Percentiles rank a stretch among this genome's conserved stretches.
These are phyloP conservation scores for Neocallimastix lanati DNA, from an alignment of 192 early-diverging fungal genomes.

Conservation along the genomic window DNA sequence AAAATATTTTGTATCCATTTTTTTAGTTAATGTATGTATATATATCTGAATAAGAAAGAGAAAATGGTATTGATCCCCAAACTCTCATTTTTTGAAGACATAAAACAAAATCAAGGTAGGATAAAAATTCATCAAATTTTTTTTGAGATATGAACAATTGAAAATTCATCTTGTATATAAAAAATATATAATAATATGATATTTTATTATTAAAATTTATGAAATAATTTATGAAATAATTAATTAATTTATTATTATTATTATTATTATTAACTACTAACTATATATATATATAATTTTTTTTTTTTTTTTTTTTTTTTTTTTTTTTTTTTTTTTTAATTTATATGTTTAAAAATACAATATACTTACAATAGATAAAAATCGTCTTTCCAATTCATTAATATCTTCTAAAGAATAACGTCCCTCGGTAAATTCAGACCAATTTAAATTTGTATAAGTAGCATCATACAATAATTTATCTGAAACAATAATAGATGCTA, in stretches of 20 bases:
- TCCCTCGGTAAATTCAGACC: constrained; percentile 5
- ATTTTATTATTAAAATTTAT: no score
- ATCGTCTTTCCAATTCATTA: background rate
- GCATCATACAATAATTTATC: constrained; percentile 11
- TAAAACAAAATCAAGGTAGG: background rate
- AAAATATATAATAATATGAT: no score
- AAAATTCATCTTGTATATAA: background rate
- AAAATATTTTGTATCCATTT: background rate
- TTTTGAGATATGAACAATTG: background rate
- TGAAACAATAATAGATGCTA: constrained; percentile 8
- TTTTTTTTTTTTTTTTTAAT: no score
- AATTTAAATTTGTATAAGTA: constrained; percentile 7
- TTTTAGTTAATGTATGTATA: background rate
- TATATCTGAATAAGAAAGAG: background rate
- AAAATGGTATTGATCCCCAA: background rate
- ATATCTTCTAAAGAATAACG: constrained; percentile 6
- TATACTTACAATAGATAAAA: background rate
- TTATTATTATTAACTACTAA: no score
- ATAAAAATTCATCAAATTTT: background rate
- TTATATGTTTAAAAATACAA: no score
- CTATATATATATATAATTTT: no score
- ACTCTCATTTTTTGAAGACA: background rate
- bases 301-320: no score
- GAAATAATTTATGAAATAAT: no score
- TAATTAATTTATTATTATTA: no score